Base-by-base conservation (phyloP, 257 asterid genomes). In the Solanum stenotomum region DNA sequence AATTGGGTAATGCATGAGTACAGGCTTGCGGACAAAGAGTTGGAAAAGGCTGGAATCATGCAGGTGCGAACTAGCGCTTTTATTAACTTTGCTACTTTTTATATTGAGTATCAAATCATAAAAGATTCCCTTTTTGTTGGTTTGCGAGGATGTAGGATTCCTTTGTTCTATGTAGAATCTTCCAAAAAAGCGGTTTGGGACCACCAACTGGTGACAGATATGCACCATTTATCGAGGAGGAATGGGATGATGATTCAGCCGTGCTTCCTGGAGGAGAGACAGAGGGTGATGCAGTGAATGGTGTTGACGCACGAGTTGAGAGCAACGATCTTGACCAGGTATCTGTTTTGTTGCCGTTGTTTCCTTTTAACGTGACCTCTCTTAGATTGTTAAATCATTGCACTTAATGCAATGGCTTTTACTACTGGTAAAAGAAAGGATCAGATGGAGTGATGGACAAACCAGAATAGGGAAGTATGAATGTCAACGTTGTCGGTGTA, bases 1-100 rank as follows among this genome's bases (percentile, higher is more conserved):
- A 95, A 97, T 68, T 97, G 99, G 99, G 98, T 97, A 12, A 97
- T 97, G 99, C 98, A 95, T n/a, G 99, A 97, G 91, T 97, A 97
- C 87, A 90, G 99, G 89, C 98, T 95, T 9, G 93, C 95, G 4
- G 98, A 95, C 87, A 90, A 94, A 0, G 99, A 94, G 42, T 88
- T 95, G 92, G 96, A 90, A 84, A 91, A 68, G 42, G 97, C 96
- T 67, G 98, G 98, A 85, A 98, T 95, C 29, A 79, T 93, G n/a
- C 98, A 97, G 98, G 99, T 96, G 83, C 42, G 72, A 86, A 86
- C 65, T 46, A 33, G 44, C 3, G 18, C 10, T 29, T 52, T 20
- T 49, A 6, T 44, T 72, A 38, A 65, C 34, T 16, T 85, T 61
- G 82, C 65, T 59, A 70, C 68, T 82, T 61, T 87, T 71, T 65